phyloP scores from a whole-genome alignment of 495 filamentous ascomycete genomes.

The Cercophora scortea region DNA sequence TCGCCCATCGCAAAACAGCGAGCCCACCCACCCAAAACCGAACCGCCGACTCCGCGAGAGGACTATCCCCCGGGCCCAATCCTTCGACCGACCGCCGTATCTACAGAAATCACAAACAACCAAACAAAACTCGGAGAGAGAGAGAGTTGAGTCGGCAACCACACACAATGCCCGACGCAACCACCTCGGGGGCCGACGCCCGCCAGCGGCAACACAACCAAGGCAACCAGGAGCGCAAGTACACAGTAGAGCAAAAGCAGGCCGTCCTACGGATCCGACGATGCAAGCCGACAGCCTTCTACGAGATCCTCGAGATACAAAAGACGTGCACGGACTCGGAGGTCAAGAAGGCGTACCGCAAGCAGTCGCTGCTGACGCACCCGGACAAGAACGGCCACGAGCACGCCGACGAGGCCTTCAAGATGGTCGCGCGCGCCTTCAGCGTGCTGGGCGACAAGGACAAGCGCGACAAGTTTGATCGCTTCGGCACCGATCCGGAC shows the following conservation, averaged over 20 bases:
- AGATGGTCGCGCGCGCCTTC: constrained; percentile 92
- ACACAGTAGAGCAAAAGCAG: constrained; percentile 80
- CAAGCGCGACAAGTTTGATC: constrained; percentile 81
- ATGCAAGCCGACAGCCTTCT: constrained; percentile 81
- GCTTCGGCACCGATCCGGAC: constrained; percentile 86
- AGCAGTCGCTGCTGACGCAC: constrained; percentile 80
- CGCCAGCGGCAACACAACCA: constrained; percentile 77
- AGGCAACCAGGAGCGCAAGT: constrained; percentile 84
- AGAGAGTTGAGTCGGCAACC: too few relatives aligned
- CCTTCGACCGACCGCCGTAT: too few relatives aligned
- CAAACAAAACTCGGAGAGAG: not conserved
- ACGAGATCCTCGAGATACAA: constrained; percentile 69
- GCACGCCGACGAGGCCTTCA: constrained; percentile 94
- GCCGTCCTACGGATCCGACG: constrained; percentile 79
- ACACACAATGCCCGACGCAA: constrained; percentile 73
- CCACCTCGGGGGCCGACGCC: constrained; percentile 61
- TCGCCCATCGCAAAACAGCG: too few relatives aligned
- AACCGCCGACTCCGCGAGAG: too few relatives aligned
- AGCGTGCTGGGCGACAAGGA: constrained; percentile 88
- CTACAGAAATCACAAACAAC: not conserved
- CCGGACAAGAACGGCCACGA: constrained; percentile 99
- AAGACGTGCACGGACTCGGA: constrained; percentile 64
- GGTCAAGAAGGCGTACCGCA: constrained; percentile 93
- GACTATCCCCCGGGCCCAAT: not conserved
- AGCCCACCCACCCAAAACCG: too few relatives aligned